Base-by-base conservation (phyloP, 805 yeast genomes). In the Wickerhamomyces silvicola region DNA sequence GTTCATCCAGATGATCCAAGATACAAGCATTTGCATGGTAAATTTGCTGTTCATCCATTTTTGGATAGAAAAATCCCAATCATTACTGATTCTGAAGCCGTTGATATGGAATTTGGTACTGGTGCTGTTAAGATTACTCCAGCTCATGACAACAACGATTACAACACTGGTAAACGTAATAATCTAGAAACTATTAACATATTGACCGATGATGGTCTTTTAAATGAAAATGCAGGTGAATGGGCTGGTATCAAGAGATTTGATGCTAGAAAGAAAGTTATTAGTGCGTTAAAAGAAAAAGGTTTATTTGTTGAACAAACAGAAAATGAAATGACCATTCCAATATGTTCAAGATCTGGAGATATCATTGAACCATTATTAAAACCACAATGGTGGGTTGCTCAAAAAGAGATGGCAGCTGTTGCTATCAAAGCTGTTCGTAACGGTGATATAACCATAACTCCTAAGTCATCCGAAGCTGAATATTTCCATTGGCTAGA, bases 71-170 rank as follows among this genome's bases (percentile, higher is more conserved):
- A 75, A 54, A 60, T 92, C 33, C 98, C 98, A 45, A 85, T 92
- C 54, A 66, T 92, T 41, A 76, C 87, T 32, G 98, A 92, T 58
- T 57, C 78, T 24, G 95, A 85, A 62, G 92, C 97, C 24, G 98
- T 92, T 43, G 98, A 92, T 61, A 92, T 92, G 97, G 95, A 84
- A 60, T 92, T 92, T 48, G 98, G 98, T 72, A 92, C 98, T 41
- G 98, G 98, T 80, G 98, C 98, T 30, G 98, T 92, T 41, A 92
- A 92, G 66, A 92, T 92, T 57, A 92, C 98, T 10, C 98, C 98
- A 38, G 97, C 95, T 27, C 98, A 92, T 62, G 98, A 92, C 64
- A 82, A 78, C 52, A 92, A 92, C 72, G 98, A 92, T 85, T 87
- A 85, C 72, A 72, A 69, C 55, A 86, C 96, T 33, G 98, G 98